These are phyloP conservation scores for Lepidium africanum DNA, from an alignment of 345 rosid species.

Conservation along the genomic window DNA sequence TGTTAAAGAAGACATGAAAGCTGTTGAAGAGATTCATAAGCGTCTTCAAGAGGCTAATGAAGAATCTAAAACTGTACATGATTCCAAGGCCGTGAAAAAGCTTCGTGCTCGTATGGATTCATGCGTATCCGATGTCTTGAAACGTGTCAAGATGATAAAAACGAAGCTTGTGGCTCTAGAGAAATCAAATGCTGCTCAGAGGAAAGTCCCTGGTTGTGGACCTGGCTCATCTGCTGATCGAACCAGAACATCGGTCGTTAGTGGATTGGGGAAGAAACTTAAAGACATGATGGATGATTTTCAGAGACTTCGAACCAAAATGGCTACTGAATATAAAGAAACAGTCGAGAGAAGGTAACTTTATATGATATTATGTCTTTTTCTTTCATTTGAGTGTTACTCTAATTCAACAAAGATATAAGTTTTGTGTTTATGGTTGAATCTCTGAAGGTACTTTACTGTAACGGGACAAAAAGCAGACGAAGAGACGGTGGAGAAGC, in stretches of 20 bases:
- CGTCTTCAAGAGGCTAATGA: slow-evolving; percentile 61
- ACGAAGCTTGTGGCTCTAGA: slow-evolving; percentile 70
- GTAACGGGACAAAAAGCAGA: slow-evolving; percentile 70
- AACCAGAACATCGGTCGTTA: slow-evolving; percentile 74
- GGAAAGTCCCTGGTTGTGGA: slow-evolving; percentile 70
- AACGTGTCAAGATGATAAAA: slow-evolving; percentile 57
- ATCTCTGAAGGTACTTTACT: slow-evolving; percentile 47
- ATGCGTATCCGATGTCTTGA: slow-evolving; percentile 54
- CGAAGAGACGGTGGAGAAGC: slow-evolving; percentile 58
- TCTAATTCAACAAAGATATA: neutral
- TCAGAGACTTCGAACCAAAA: slow-evolving; percentile 48
- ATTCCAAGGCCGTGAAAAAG: slow-evolving; percentile 58
- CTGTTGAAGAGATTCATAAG: slow-evolving; percentile 51
- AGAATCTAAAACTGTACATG: slow-evolving; percentile 57
- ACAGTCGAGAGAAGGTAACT: slow-evolving; percentile 52
- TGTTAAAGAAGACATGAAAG: slow-evolving; percentile 68
- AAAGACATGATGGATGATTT: slow-evolving; percentile 68
- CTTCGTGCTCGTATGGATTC: slow-evolving; percentile 63
- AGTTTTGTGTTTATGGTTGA: neutral
- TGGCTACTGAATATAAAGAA: slow-evolving; percentile 62
- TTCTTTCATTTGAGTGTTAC: neutral
- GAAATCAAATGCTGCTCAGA: slow-evolving; percentile 64
- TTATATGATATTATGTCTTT: neutral
- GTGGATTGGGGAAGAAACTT: slow-evolving; percentile 73
- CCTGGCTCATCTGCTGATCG: slow-evolving; percentile 76